Base-by-base conservation (phyloP, 805 yeast species). In the Candida maris region DNA sequence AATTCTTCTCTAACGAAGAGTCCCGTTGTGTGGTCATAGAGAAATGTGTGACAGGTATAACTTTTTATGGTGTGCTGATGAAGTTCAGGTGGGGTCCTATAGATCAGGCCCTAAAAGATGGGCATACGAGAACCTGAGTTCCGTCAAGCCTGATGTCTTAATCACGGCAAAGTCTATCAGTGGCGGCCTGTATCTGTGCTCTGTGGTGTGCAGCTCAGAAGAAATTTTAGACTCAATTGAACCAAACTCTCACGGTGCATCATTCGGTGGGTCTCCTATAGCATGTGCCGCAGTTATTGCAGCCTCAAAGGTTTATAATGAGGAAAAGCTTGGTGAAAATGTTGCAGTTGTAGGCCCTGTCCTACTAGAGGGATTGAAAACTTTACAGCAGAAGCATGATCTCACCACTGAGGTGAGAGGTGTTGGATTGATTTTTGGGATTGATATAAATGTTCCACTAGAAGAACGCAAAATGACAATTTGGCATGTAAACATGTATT, bases 1-100 rank as follows among this genome's bases (percentile, higher is more conserved):
- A 38, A 32, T 19, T 38, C 37, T 25, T 25, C 14, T 25, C 28
- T 16, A 25, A n/a, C 7, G 28, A 25, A 7, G 28, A 25, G 8
- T 25, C 28, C 14, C 28, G 10, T n/a, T 25, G 16, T 25, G 28
- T 25, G n/a, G n/a, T n/a, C n/a, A n/a, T 9, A 49, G 61, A 30
- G 53, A 54, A 28, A 42, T 63, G 3, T 64, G 68, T 39, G 51
- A 51, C 30, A 38, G 52, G 32, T 61, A 59, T 37, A 50, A 49
- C 10, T 44, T 61, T 17, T 42, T 62, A 12, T 51, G 64, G 48
- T 54, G 61, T 19, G 54, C 64, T 24, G 67, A 64, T 47, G 68
- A 62, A 32, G 59, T 64, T 32, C 65, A 64, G 20, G 55, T 62
- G 41, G 67, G 67, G 1, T 59, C 57, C 30, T 64, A 58, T 14